These are phyloP conservation scores for Cyclospora cayetanensis DNA, from an alignment of 169 alveolate species.

Conservation along the genomic window DNA sequence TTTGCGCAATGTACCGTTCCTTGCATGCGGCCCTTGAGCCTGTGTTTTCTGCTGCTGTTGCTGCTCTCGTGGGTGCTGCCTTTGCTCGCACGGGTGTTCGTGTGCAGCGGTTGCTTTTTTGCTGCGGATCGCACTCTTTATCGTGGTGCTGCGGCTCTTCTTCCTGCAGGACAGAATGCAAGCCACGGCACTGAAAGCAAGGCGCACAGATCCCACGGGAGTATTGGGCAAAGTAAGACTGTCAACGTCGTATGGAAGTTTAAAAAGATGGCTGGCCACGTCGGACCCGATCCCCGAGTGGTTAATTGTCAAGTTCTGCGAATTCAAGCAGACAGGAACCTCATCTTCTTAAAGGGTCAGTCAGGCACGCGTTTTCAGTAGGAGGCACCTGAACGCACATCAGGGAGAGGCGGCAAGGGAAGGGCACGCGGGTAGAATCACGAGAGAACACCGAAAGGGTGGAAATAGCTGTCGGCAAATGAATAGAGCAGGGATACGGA, in stretches of 20 bases:
- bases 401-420: too few relatives aligned
- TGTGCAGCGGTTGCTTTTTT: not conserved
- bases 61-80: not conserved
- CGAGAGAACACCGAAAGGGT: not conserved
- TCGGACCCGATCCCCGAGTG: slow-evolving; percentile 87
- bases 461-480: too few relatives aligned
- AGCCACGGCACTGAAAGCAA: slow-evolving; percentile 89
- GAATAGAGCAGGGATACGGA: too few relatives aligned
- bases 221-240: slow-evolving; percentile 86
- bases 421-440: not conserved
- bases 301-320: slow-evolving; percentile 85
- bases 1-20: slow-evolving; percentile 55
- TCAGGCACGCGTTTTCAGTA: slow-evolving; percentile 68
- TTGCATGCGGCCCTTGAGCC: not conserved
- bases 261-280: slow-evolving; percentile 90
- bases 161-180: slow-evolving; percentile 57
- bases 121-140: not conserved
- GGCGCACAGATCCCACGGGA: slow-evolving; percentile 88
- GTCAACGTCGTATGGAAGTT: slow-evolving; percentile 85
- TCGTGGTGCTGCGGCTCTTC: slow-evolving; percentile 25
- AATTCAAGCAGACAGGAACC: slow-evolving; percentile 84
- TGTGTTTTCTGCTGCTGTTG: not conserved
- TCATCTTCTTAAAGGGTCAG: slow-evolving; percentile 85
- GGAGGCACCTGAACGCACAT: not conserved
- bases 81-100: not conserved